Evolutionary conservation across 768 basidiomycete species (phyloP).

Genomic region (Mrakia blollopis): DNA sequence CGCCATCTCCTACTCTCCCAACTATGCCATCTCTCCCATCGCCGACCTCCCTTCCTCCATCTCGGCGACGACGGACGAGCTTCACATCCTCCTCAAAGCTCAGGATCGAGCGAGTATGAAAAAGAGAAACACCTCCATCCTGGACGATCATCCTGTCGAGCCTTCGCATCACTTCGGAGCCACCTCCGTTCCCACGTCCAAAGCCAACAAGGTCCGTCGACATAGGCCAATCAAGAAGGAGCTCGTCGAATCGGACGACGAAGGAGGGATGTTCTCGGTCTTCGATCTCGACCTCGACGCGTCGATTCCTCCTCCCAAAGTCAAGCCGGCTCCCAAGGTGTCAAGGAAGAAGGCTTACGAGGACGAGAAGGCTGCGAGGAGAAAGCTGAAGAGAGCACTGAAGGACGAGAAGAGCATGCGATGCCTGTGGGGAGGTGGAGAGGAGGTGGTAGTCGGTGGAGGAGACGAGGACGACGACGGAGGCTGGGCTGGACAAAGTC

Average conservation of each 20-base stretch:
- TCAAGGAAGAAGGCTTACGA: conserved; percentile 18
- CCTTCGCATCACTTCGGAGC: not conserved
- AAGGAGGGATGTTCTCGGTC: conserved; percentile 19
- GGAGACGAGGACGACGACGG: not conserved
- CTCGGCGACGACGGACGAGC: not conserved
- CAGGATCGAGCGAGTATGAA: not conserved
- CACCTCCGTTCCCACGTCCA: not conserved
- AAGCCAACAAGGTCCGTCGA: not conserved
- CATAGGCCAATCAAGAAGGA: not conserved
- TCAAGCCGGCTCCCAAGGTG: not conserved
- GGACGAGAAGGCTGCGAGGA: conserved; percentile 19
- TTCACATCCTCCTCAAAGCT: not conserved
- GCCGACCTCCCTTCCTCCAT: not conserved
- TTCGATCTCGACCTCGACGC: conserved; percentile 23
- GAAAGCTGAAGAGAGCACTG: conserved; percentile 4
- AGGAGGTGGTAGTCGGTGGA: not conserved
- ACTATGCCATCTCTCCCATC: not conserved
- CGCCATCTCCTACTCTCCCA: not conserved
- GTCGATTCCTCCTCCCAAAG: not conserved
- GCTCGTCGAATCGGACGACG: not conserved
- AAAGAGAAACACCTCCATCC: conserved; percentile 17
- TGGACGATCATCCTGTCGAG: conserved; percentile 1
- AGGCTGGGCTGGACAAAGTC: conserved; percentile 4
- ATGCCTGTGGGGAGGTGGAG: not conserved
- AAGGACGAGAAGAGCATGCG: conserved; percentile 17